A percentile compares a stretch with the other conserved stretches of the same genome.
Conservation (phyloP, 441 rosid genomes). For the Pelargonium fulgidum region DNA sequence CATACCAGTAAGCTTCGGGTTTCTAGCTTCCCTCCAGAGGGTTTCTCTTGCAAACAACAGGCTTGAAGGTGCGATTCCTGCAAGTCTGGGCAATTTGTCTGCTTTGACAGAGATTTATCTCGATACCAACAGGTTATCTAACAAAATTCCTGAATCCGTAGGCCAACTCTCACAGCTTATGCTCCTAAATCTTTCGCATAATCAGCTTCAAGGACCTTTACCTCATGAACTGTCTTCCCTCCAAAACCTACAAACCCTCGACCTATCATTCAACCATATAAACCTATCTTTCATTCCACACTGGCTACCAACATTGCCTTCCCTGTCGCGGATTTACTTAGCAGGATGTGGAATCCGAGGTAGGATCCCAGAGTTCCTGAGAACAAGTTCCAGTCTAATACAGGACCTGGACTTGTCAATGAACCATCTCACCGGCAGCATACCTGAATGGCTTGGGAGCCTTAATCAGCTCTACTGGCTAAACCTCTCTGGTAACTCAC, state of each 20-base stretch:
- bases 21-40: conserved; percentile 38
- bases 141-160: conserved; percentile 31
- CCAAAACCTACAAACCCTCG: conserved; percentile 41
- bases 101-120: conserved; percentile 46
- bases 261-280: conserved; percentile 44
- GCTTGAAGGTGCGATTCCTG: conserved; percentile 42
- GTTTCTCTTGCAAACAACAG: conserved; percentile 42
- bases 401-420: conserved; percentile 49
- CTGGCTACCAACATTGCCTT: conserved; percentile 34
- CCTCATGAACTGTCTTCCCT: conserved; percentile 37
- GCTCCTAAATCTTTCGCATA: conserved; percentile 33
- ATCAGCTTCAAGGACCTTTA: conserved; percentile 36
- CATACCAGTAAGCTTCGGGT: conserved; percentile 32
- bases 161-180: conserved; percentile 35
- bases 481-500: conserved; percentile 40
- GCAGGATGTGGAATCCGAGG: conserved; percentile 47
- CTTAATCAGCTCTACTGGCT: conserved; percentile 36
- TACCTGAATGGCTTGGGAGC: conserved; percentile 51
- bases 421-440: conserved; percentile 32
- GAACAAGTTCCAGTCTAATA: conserved; percentile 34
- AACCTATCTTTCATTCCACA: conserved; percentile 34
- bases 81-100: conserved; percentile 35
- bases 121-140: conserved; percentile 31
- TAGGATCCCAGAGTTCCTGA: conserved; percentile 35
- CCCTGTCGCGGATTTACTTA: conserved; percentile 35